These are phyloP conservation scores for Pleurotus platypus DNA, from an alignment of 768 basidiomycete species.

Conservation along the genomic window DNA sequence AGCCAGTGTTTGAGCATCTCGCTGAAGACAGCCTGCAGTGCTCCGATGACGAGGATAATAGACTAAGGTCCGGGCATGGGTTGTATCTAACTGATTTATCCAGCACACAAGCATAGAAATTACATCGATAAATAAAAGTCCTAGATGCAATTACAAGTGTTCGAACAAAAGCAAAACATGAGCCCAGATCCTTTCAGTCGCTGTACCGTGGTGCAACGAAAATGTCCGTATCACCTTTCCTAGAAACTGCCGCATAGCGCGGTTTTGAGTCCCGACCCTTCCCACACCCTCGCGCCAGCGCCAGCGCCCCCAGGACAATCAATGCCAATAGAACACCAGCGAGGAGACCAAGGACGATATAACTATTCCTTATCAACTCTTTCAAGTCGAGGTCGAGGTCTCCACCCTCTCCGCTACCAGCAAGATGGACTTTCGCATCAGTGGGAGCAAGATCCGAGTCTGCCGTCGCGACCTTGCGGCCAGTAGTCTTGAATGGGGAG, in stretches of 20 bases:
- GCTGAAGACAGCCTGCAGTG: too few species aligned
- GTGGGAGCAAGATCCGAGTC: too few species aligned
- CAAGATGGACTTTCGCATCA: background rate
- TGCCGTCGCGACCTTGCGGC: background rate
- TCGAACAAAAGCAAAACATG: too few species aligned
- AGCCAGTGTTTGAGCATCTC: too few species aligned
- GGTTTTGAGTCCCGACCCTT: slow-evolving; percentile 2
- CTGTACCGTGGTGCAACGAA: background rate
- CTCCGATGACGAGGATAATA: too few species aligned
- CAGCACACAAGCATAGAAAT: too few species aligned
- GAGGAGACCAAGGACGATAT: slow-evolving; percentile 1
- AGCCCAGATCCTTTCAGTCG: background rate
- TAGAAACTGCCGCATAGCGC: background rate
- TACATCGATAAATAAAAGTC: too few species aligned
- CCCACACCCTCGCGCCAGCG: background rate
- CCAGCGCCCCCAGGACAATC: background rate
- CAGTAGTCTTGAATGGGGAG: background rate
- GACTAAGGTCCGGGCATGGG: too few species aligned
- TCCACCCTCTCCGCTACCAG: background rate
- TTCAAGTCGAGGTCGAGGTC: background rate
- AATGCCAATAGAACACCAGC: background rate
- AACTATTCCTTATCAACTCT: slow-evolving; percentile 4
- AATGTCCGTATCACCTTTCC: background rate
- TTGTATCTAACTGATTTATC: too few species aligned
- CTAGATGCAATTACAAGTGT: too few species aligned